Conservation (phyloP, 768 basidiomycete genomes). For the Suillus clintonianus region DNA sequence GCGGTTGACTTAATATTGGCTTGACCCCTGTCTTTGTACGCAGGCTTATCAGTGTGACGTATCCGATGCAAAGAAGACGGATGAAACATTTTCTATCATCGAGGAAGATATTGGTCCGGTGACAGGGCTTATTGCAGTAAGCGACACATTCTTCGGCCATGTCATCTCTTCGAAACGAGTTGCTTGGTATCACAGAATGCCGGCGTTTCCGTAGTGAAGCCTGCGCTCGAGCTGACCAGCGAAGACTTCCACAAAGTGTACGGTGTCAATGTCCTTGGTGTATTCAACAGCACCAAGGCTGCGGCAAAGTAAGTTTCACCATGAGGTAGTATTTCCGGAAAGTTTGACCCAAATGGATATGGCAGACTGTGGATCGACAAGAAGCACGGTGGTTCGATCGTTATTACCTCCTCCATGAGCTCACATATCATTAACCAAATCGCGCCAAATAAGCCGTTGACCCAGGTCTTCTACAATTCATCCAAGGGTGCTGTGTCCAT, state of each 20-base stretch:
- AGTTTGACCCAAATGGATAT: not conserved
- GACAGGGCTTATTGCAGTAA: constrained; percentile 57
- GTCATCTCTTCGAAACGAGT: not conserved
- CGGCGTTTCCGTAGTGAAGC: constrained; percentile 64
- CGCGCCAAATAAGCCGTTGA: constrained; percentile 45
- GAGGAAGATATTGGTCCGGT: constrained; percentile 44
- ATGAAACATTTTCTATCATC: constrained; percentile 48
- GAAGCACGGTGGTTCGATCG: constrained; percentile 52
- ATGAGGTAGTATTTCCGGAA: not conserved
- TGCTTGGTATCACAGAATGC: constrained; percentile 45
- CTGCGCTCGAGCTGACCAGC: constrained; percentile 54
- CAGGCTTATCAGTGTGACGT: constrained; percentile 71
- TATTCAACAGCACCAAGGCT: constrained; percentile 63
- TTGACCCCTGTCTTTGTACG: not conserved
- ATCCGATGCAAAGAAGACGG: constrained; percentile 45
- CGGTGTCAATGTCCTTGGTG: constrained; percentile 66
- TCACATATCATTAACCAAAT: constrained; percentile 64
- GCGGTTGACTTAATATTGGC: not conserved
- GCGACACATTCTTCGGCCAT: not conserved
- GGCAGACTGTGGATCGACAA: constrained; percentile 47
- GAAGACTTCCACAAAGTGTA: constrained; percentile 60
- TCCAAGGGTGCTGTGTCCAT: constrained; percentile 71
- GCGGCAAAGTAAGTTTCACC: constrained; percentile 48
- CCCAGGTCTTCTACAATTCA: constrained; percentile 56
- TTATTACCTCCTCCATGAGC: constrained; percentile 68